Evolutionary conservation across 805 yeast genomes (phyloP), one percentile per base, ranked within the genome.

Genomic region (Candida berthetii): DNA sequence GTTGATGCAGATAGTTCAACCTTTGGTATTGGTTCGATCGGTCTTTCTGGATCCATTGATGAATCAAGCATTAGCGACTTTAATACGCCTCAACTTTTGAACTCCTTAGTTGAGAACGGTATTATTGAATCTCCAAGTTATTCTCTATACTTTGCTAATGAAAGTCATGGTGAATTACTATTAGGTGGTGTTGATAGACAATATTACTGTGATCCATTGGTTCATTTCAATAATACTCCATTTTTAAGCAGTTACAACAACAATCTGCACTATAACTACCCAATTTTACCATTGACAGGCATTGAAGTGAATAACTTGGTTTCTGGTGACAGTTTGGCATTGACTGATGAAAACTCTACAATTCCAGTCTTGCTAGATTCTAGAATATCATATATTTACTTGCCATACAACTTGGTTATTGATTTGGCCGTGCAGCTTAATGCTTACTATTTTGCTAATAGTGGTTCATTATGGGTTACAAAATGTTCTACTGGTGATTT

Each of bases 351-450:
- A 3, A 52, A 55, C 31, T 66, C 57, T 40, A 60, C 71, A 18
- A 60, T 66, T 19, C 83, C 89, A 0, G 81, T 78, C 0, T 41
- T 82, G 4, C 53, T 84, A 17, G 88, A 83, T 53, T 64, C 85
- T 1, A 65, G 86, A 42, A 64, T 71, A 33, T 46, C 58, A 10
- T 73, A 60, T 55, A 68, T 68, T 24, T 72, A 65, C 53, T 55
- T 85, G 29, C 91, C 91, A 0, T 60, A 71, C 33, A 70, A 72
- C 36, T 55, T 76, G 5, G 63, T 85, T 34, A 67, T 84, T 39
- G 76, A 74, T 48, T 59, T 85, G 25, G 87, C 90, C 0, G 67
- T 83, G 20, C 90, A 85, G 58, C 62, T 81, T 32, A 80, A 80
- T 52, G 91, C 91, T 0, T 74, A 69, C 47, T 85, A 76, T 54